A percentile compares a stretch with the other conserved stretches of the same genome.
Evolutionary conservation across 306 rosid species (phyloP).

Genomic region (Lathyrus aphaca): DNA sequence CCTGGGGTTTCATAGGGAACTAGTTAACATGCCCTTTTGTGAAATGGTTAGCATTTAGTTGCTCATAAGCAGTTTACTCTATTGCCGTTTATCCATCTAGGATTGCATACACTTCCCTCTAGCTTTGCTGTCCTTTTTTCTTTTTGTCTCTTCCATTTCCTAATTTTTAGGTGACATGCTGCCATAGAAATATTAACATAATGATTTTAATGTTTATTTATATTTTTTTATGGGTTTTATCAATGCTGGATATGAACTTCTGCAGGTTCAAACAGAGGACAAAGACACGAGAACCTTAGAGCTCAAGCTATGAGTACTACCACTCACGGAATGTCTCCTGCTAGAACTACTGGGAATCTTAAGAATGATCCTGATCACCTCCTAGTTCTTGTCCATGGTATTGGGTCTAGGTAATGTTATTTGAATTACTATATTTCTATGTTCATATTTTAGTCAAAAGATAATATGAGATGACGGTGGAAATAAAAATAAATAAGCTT

Average conservation of each 20-base stretch:
- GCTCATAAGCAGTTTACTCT: too few relatives aligned
- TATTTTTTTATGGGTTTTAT: background rate
- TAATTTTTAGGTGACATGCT: too few relatives aligned
- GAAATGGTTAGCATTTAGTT: too few relatives aligned
- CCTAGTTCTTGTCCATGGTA: conserved; percentile 91
- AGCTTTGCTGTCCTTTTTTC: too few relatives aligned
- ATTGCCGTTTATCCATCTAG: background rate
- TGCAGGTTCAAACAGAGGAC: conserved; percentile 56
- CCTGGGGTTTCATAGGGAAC: too few relatives aligned
- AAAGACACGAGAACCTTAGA: conserved; percentile 49
- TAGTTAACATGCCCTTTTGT: too few relatives aligned
- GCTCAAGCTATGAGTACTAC: conserved; percentile 66
- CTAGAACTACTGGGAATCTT: conserved; percentile 35
- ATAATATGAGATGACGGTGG: background rate
- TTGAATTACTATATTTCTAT: conserved; percentile 2
- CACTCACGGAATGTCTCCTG: conserved; percentile 46
- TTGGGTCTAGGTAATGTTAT: conserved; percentile 62
- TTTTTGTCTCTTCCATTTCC: too few relatives aligned
- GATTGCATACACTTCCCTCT: background rate
- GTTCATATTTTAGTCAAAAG: conserved; percentile 15
- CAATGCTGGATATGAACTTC: conserved; percentile 20
- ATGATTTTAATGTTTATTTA: background rate
- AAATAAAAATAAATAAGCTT: conserved; percentile 11
- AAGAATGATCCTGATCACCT: conserved; percentile 75
- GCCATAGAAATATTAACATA: background rate